These are phyloP conservation scores for Arabis hirsuta DNA, from an alignment of 345 rosid species.

Conservation along the genomic window DNA sequence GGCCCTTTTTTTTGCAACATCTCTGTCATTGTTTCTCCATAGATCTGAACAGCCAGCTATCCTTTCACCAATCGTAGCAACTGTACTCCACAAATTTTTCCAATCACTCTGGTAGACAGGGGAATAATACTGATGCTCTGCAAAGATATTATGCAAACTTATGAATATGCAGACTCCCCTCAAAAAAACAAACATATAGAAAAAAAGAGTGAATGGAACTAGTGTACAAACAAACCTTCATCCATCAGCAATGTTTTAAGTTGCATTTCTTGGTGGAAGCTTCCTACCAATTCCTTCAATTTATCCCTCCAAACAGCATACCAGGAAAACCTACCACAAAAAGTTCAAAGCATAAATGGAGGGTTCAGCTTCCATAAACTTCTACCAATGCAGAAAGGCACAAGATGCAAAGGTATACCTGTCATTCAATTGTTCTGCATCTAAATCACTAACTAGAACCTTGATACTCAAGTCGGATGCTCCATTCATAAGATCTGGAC, in stretches of 20 bases:
- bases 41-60: conserved; percentile 59
- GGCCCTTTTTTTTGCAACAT: conserved; percentile 68
- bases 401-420: conserved; percentile 50
- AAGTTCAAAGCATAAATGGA: conserved; percentile 32
- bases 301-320: conserved; percentile 57
- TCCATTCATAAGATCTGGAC: conserved; percentile 46
- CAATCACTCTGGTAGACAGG: conserved; percentile 54
- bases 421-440: conserved; percentile 50
- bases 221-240: conserved; percentile 50
- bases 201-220: conserved; percentile 20
- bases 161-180: conserved; percentile 21
- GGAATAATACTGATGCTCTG: conserved; percentile 50
- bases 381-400: conserved; percentile 18
- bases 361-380: conserved; percentile 17
- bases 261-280: conserved; percentile 44
- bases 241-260: conserved; percentile 42
- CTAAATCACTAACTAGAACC: conserved; percentile 47
- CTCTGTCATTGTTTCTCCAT: conserved; percentile 67
- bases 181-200: neutral
- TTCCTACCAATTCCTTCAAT: conserved; percentile 44
- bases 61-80: conserved; percentile 55
- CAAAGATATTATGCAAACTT: conserved; percentile 35
- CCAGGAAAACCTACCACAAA: conserved; percentile 62
- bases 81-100: conserved; percentile 56
- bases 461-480: conserved; percentile 46